A percentile compares a stretch with the other conserved stretches of the same genome.
Conservation (phyloP, 345 rosid species). For the Corchorus capsularis region DNA sequence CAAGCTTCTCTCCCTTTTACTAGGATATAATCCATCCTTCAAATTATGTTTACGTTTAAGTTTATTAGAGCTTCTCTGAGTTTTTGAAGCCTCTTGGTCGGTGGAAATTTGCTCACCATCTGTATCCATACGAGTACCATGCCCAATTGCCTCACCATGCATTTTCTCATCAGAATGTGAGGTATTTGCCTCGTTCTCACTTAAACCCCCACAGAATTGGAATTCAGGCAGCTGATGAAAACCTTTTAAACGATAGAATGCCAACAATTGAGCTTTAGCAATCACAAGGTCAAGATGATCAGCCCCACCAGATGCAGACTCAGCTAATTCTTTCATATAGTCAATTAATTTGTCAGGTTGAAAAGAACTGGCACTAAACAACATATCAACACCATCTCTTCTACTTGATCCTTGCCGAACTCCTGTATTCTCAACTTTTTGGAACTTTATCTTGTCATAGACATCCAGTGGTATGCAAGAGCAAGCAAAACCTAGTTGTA, state of each 20-base stretch:
- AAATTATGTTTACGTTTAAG: constrained; percentile 70
- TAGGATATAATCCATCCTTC: constrained; percentile 46
- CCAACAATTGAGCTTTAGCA: constrained; percentile 56
- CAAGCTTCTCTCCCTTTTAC: constrained; percentile 56
- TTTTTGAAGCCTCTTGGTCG: constrained; percentile 25
- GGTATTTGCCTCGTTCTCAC: constrained; percentile 34
- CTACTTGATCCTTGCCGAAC: constrained; percentile 42
- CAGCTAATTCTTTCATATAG: constrained; percentile 58
- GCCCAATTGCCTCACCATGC: constrained; percentile 21
- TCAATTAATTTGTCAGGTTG: constrained; percentile 49
- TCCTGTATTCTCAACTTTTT: constrained; percentile 61
- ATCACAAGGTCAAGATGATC: constrained; percentile 55
- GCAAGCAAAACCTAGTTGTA: constrained; percentile 60
- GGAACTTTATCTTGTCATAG: constrained; percentile 41
- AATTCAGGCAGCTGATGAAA: constrained; percentile 50
- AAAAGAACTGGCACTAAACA: constrained; percentile 33
- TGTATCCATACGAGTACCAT: constrained; percentile 11
- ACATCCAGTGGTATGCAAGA: constrained; percentile 46
- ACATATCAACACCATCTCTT: constrained; percentile 39
- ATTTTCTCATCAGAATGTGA: constrained; percentile 27
- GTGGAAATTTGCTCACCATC: constrained; percentile 31
- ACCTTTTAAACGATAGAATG: constrained; percentile 58
- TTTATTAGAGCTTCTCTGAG: constrained; percentile 35
- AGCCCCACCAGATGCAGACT: constrained; percentile 47
- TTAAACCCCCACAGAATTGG: constrained; percentile 38